These are phyloP conservation scores for Anacardium occidentale DNA, from an alignment of 345 rosid species.

Conservation along the genomic window DNA sequence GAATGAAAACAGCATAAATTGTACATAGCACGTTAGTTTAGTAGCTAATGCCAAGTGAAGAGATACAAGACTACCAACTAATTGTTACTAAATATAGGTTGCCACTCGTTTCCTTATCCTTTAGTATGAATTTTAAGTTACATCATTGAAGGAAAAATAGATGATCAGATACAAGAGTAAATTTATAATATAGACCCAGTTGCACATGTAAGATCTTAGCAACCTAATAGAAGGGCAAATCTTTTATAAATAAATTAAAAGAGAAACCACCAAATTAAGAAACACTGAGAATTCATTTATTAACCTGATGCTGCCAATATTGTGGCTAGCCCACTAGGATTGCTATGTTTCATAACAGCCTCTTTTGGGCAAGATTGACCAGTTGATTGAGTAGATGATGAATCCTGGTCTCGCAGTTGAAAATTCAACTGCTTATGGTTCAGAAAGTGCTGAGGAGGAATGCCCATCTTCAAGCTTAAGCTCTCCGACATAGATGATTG, in stretches of 20 bases:
- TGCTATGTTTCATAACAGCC: conserved; percentile 46
- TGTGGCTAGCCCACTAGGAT: conserved; percentile 26
- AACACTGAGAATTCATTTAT: conserved; percentile 6
- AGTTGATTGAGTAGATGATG: conserved; percentile 68
- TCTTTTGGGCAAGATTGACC: conserved; percentile 64
- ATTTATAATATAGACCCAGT: background rate
- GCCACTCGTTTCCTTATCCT: background rate
- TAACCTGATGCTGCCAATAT: conserved; percentile 35
- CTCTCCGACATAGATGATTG: conserved; percentile 36
- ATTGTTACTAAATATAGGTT: background rate
- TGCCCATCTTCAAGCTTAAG: conserved; percentile 52
- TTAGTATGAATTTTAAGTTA: background rate
- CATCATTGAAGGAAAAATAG: background rate
- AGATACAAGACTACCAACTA: background rate
- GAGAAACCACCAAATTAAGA: background rate
- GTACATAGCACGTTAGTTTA: background rate
- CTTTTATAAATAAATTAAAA: background rate
- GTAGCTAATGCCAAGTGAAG: background rate
- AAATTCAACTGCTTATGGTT: conserved; percentile 46
- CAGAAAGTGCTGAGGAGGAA: conserved; percentile 34
- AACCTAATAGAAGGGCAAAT: background rate
- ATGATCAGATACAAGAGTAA: background rate
- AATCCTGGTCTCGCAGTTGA: conserved; percentile 61
- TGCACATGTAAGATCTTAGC: background rate
- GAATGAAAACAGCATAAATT: background rate